Evolutionary conservation across 148 eudicot species (phyloP).

Genomic region (Dianthus caryophyllus): DNA sequence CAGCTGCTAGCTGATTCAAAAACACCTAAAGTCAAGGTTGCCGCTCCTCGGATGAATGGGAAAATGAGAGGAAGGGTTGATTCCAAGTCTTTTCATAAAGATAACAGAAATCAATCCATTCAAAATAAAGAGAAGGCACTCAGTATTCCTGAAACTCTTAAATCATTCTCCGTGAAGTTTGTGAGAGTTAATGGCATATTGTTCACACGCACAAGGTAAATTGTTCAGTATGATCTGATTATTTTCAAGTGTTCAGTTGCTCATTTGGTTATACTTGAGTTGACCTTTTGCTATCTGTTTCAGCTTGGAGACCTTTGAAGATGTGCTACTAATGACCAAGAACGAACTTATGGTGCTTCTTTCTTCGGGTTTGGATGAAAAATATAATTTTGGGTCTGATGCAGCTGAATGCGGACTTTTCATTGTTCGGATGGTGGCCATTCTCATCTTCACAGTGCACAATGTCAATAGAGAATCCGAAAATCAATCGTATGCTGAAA

Average conservation of each 20-base stretch:
- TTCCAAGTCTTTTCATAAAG: constrained; percentile 45
- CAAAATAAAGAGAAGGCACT: constrained; percentile 45
- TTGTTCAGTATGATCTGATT: not conserved
- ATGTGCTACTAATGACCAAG: constrained; percentile 55
- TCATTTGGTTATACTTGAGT: not conserved
- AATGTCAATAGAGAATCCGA: constrained; percentile 79
- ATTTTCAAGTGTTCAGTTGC: not conserved
- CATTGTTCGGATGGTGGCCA: constrained; percentile 63
- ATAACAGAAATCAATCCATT: constrained; percentile 38
- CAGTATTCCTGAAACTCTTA: constrained; percentile 39
- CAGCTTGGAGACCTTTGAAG: constrained; percentile 91
- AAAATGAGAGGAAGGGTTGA: constrained; percentile 72
- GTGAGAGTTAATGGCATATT: constrained; percentile 86
- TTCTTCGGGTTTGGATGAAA: constrained; percentile 57
- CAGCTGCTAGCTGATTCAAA: constrained; percentile 56
- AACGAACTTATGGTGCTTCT: constrained; percentile 64
- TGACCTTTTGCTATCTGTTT: constrained; percentile 23
- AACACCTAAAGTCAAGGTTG: constrained; percentile 40
- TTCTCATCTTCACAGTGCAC: constrained; percentile 79
- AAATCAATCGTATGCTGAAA: constrained; percentile 89
- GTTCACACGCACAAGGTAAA: constrained; percentile 93
- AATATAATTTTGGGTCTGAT: constrained; percentile 72
- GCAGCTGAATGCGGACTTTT: constrained; percentile 64
- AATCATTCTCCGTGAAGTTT: constrained; percentile 61
- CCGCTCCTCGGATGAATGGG: constrained; percentile 38